phyloP scores from a whole-genome alignment of 306 rosid genomes.

The Cercis canadensis region DNA sequence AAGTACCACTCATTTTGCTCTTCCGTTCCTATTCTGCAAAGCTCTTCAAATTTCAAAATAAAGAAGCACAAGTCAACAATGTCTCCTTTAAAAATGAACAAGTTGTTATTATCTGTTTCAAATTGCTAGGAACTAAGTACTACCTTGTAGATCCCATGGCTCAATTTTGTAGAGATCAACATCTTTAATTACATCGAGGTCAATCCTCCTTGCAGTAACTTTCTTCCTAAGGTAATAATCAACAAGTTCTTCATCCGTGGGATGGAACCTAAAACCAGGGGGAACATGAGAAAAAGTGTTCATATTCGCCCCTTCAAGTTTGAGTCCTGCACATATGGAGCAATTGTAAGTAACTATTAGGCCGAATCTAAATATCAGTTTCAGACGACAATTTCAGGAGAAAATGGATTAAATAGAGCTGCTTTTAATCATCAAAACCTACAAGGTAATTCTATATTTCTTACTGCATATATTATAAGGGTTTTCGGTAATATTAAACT shows the following conservation, averaged over 20 bases:
- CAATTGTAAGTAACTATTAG: not conserved
- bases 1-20: conserved; percentile 92
- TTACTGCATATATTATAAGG: too few relatives aligned
- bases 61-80: not conserved
- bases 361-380: too few relatives aligned
- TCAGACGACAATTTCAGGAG: too few relatives aligned
- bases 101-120: not conserved
- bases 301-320: conserved; percentile 44
- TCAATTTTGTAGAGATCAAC: conserved; percentile 94
- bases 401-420: too few relatives aligned
- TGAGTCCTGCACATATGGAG: conserved; percentile 47
- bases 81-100: not conserved
- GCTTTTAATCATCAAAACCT: too few relatives aligned
- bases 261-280: conserved; percentile 96
- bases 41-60: conserved; percentile 43
- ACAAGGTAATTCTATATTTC: too few relatives aligned
- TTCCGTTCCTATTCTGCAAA: conserved; percentile 88
- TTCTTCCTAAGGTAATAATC: conserved; percentile 92
- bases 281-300: conserved; percentile 75
- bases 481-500: too few relatives aligned
- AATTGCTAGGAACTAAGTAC: not conserved
- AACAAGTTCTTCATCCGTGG: conserved; percentile 96
- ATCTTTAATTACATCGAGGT: conserved; percentile 88
- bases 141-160: conserved; percentile 99
- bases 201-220: conserved; percentile 73